Percentiles rank a stretch among this genome's conserved stretches.
Conservation (phyloP, 2,329 filamentous ascomycete species). For the Beauveria brongniartii region DNA sequence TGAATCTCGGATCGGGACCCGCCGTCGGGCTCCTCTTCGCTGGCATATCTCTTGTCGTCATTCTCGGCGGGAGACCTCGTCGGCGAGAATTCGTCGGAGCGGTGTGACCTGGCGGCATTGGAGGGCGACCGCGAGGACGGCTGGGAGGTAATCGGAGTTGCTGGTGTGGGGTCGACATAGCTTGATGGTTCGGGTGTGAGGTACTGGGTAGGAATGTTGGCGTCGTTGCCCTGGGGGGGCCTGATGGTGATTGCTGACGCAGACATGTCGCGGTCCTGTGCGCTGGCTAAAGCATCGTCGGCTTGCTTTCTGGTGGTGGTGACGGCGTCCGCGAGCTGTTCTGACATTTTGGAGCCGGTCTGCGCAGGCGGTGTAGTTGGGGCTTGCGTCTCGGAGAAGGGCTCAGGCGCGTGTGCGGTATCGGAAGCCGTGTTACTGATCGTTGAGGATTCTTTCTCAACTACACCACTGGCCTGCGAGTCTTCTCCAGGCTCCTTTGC, state of each 20-base stretch:
- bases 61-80: constrained; percentile 42
- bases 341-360: not conserved
- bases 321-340: not conserved
- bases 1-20: constrained; percentile 81
- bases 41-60: constrained; percentile 49
- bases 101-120: constrained; percentile 41
- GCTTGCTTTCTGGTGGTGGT: not conserved
- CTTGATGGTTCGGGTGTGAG: constrained; percentile 38
- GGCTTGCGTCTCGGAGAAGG: not conserved
- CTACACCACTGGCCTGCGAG: not conserved
- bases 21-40: constrained; percentile 57
- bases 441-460: not conserved
- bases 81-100: constrained; percentile 39
- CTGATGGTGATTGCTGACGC: constrained; percentile 43
- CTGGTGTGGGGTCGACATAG: constrained; percentile 52
- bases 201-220: constrained; percentile 31
- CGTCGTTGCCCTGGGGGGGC: constrained; percentile 33
- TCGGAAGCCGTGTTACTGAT: not conserved
- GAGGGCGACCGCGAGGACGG: constrained; percentile 53
- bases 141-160: constrained; percentile 46
- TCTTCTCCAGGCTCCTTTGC: not conserved
- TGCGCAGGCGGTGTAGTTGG: constrained; percentile 11
- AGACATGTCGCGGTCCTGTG: constrained; percentile 27
- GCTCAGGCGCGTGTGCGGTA: not conserved
- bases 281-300: not conserved